Evolutionary conservation across 345 rosid species (phyloP), one percentile per base, ranked within the genome.

Genomic region (Lepidium aucheri): DNA sequence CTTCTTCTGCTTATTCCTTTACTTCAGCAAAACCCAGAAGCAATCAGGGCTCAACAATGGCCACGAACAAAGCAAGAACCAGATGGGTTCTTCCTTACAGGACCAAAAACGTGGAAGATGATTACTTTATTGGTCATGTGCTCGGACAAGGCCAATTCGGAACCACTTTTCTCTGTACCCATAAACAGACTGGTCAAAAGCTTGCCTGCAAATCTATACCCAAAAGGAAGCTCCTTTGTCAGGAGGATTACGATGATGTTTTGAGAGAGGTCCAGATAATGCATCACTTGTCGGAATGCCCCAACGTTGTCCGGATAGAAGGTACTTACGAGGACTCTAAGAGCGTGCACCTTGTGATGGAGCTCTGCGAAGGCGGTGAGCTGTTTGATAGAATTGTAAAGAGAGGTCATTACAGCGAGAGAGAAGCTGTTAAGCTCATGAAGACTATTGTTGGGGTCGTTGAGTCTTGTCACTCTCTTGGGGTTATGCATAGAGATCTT

Each of bases 201-300:
- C 88, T 68, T 13, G 96, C 96, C 58, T 89, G 96, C 85, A 89
- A 89, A 75, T 67, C 96, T 30, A 86, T 89, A 77, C 85, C 96
- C 9, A 89, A 86, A 63, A 74, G 90, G 51, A 89, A 86, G 75
- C 90, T 89, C 40, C 20, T 89, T 53, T 83, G 86, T 36, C 81
- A 77, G 17, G 90, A 89, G 41, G 96, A 89, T 42, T 84, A 80
- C 49, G 90, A 89, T 4, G 93, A 89, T 49, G 96, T 86, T 62
- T 74, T 84, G 87, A 82, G 89, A 38, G 96, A 89, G 81, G 86
- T 89, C 77, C 96, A 86, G 81, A 89, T 89, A 79, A 83, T 89
- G 90, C 96, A 89, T 77, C 96, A 89, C 36, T 65, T 89, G 20
- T 84, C 93, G 0, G 96, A 83, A 78, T 81, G 76, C 40, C 80